Conservation (phyloP, 106 monocot genomes). For the Triglochin maritima region DNA sequence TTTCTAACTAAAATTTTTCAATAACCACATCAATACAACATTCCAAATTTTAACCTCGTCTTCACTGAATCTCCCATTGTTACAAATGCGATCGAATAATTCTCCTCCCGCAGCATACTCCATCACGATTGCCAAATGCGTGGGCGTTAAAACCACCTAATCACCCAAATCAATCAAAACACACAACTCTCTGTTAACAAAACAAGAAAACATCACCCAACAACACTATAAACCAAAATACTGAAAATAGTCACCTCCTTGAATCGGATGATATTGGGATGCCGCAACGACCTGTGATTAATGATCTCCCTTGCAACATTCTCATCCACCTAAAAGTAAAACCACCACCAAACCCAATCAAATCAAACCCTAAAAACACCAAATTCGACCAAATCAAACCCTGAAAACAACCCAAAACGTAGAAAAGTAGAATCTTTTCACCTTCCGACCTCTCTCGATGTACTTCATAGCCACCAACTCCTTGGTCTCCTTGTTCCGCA, state of each 20-base stretch:
- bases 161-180: neutral
- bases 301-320: slow-evolving; percentile 90
- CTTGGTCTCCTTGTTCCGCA: slow-evolving; percentile 77
- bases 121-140: slow-evolving; percentile 82
- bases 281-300: slow-evolving; percentile 69
- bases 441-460: slow-evolving; percentile 82
- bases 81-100: slow-evolving; percentile 78
- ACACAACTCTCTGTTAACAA: no score
- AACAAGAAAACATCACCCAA: neutral
- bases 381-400: no score
- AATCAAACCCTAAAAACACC: no score
- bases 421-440: slow-evolving; percentile 4
- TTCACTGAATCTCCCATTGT: slow-evolving; percentile 66
- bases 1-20: neutral
- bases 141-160: slow-evolving; percentile 73
- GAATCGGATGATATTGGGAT: slow-evolving; percentile 88
- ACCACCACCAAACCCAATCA: neutral
- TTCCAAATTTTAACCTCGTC: slow-evolving; percentile 43
- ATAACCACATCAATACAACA: neutral
- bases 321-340: slow-evolving; percentile 48
- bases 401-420: no score
- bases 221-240: neutral
- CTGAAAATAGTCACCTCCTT: slow-evolving; percentile 79
- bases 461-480: slow-evolving; percentile 95
- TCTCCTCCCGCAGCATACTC: slow-evolving; percentile 91